Conservation (phyloP, 169 alveolate species). For the Pseudocohnilembus persalinus region DNA sequence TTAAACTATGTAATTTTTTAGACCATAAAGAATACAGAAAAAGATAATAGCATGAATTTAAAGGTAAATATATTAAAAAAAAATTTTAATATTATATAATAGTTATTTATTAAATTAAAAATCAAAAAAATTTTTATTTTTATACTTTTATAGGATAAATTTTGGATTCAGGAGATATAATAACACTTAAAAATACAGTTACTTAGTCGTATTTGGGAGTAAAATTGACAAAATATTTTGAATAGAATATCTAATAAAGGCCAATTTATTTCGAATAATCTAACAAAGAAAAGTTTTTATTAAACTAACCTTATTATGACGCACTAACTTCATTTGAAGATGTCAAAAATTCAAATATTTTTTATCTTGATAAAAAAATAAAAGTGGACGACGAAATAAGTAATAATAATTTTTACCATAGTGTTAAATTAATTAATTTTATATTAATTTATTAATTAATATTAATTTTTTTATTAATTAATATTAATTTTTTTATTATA, state of each 20-base stretch:
- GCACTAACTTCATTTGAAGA: neutral
- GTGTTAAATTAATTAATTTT: too few species aligned
- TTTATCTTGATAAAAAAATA: slow-evolving; percentile 22
- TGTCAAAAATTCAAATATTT: slow-evolving; percentile 10
- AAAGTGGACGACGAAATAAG: neutral
- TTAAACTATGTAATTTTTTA: slow-evolving; percentile 27
- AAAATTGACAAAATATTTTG: neutral
- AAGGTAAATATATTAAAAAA: neutral
- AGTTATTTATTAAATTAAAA: neutral
- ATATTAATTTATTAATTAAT: too few species aligned
- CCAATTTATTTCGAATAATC: slow-evolving; percentile 13
- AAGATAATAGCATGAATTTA: neutral
- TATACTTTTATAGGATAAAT: neutral
- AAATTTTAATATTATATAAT: too few species aligned
- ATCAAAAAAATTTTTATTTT: neutral
- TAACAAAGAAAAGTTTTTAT: neutral
- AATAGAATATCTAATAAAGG: slow-evolving; percentile 7
- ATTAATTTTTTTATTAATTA: too few species aligned
- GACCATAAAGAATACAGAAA: slow-evolving; percentile 16
- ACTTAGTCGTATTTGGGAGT: slow-evolving; percentile 17
- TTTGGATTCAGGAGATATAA: slow-evolving; percentile 36
- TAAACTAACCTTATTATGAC: slow-evolving; percentile 15
- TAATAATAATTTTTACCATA: neutral
- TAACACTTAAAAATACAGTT: slow-evolving; percentile 21
- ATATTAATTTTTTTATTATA: too few species aligned